Conservation (phyloP, 768 basidiomycete species). For the Baorangia bicolor region DNA sequence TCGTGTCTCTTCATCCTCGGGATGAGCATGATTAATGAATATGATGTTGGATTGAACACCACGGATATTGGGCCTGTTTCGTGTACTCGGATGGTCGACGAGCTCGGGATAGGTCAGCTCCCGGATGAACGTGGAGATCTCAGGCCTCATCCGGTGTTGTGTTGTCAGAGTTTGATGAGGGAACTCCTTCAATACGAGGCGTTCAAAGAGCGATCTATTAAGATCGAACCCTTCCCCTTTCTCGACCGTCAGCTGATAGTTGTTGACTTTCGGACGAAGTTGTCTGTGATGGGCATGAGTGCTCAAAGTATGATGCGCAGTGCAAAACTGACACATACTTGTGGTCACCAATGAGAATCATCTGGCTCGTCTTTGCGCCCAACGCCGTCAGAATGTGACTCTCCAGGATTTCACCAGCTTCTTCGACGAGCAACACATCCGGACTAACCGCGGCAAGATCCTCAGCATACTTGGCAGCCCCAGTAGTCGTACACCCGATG, state of each 20-base stretch:
- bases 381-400: conserved; percentile 65
- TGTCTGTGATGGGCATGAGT: conserved; percentile 42
- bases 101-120: conserved; percentile 68
- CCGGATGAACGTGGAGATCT: conserved; percentile 66
- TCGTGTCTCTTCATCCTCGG: conserved; percentile 48
- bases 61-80: conserved; percentile 47
- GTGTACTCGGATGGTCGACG: conserved; percentile 51
- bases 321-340: conserved; percentile 41
- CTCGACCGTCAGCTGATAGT: conserved; percentile 63
- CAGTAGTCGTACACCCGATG: conserved; percentile 71
- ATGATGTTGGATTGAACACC: conserved; percentile 61
- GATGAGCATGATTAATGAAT: conserved; percentile 57
- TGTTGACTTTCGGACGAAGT: conserved; percentile 71
- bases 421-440: conserved; percentile 62
- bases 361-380: conserved; percentile 44
- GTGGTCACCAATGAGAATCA: conserved; percentile 74
- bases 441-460: conserved; percentile 48
- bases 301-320: neutral
- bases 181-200: conserved; percentile 59
- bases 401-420: conserved; percentile 73
- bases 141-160: conserved; percentile 76
- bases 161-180: conserved; percentile 55
- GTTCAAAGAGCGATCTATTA: conserved; percentile 68
- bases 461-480: conserved; percentile 58
- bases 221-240: conserved; percentile 69